Percentiles rank a stretch among this genome's conserved stretches.
Conservation (phyloP, 257 asterid species). For the Fraxinus excelsior region DNA sequence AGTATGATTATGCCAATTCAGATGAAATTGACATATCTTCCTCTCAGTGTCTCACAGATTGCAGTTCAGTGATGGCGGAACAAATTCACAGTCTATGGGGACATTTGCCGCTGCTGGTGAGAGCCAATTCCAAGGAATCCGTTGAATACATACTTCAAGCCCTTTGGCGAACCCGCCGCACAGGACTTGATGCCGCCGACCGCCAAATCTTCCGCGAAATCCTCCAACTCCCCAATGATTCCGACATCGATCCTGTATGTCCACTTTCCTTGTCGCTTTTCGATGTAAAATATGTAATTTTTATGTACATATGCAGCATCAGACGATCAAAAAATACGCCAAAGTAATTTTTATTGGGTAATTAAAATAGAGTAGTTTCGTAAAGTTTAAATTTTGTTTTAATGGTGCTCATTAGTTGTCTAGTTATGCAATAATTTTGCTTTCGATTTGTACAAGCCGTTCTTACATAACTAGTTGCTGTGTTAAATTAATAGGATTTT, state of each 20-base stretch:
- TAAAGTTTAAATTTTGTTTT: not conserved
- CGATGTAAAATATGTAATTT: not conserved
- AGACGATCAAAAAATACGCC: not conserved
- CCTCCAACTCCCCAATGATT: slow-evolving; percentile 62
- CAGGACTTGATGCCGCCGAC: slow-evolving; percentile 79
- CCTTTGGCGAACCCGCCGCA: slow-evolving; percentile 83
- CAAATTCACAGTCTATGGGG: slow-evolving; percentile 57
- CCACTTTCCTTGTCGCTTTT: not conserved
- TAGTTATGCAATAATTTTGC: not conserved
- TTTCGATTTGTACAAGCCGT: not conserved
- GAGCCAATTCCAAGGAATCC: slow-evolving; percentile 77
- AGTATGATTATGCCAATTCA: too few species aligned
- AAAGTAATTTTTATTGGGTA: not conserved
- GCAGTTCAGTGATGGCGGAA: slow-evolving; percentile 37
- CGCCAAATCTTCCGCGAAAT: slow-evolving; percentile 64
- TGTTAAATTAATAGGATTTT: not conserved
- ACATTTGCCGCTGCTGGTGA: slow-evolving; percentile 65
- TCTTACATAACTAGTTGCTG: not conserved
- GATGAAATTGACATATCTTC: not conserved
- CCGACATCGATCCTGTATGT: slow-evolving; percentile 73
- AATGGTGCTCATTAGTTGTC: not conserved
- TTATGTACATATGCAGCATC: not conserved
- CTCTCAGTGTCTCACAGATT: not conserved
- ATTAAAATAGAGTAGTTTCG: not conserved
- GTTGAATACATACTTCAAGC: slow-evolving; percentile 80